Evolutionary conservation across 2,329 filamentous ascomycete species (phyloP).

Genomic region (Blumeriella jaapii): DNA sequence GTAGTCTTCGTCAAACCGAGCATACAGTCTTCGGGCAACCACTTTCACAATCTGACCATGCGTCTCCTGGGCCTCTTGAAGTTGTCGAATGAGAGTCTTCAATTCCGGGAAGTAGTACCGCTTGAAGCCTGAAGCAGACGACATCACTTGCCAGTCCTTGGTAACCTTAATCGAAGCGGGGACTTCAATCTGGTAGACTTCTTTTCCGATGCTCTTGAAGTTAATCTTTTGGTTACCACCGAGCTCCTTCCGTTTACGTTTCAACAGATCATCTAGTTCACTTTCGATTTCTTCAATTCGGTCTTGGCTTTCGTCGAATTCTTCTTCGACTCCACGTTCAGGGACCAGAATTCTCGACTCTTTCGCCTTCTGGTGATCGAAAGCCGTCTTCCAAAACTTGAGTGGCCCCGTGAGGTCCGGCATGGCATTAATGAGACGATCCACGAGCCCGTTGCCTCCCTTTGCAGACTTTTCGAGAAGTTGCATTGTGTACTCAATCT

Average conservation of each 20-base stretch:
- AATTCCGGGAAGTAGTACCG: constrained; percentile 88
- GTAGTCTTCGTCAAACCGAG: constrained; percentile 81
- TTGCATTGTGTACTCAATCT: constrained; percentile 89
- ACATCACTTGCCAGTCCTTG: constrained; percentile 90
- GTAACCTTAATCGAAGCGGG: constrained; percentile 78
- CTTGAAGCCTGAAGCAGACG: constrained; percentile 78
- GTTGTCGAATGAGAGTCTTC: constrained; percentile 66
- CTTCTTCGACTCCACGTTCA: constrained; percentile 75
- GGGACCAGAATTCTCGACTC: constrained; percentile 77
- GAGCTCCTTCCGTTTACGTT: constrained; percentile 59
- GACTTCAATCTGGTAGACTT: constrained; percentile 91
- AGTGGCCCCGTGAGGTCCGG: constrained; percentile 67
- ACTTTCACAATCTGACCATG: constrained; percentile 87
- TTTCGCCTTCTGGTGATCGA: constrained; percentile 70
- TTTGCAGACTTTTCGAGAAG: constrained; percentile 61
- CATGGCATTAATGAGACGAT: constrained; percentile 74
- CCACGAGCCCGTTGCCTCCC: constrained; percentile 74
- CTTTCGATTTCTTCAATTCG: constrained; percentile 64
- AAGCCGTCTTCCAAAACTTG: constrained; percentile 81
- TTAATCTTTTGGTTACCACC: constrained; percentile 57
- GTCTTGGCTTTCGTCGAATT: constrained; percentile 78
- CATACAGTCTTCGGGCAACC: constrained; percentile 71
- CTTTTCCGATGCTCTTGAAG: constrained; percentile 83
- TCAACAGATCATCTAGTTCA: constrained; percentile 60
- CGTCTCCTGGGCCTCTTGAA: constrained; percentile 90